These are phyloP conservation scores for Ilyonectria sp. DNA, from an alignment of 2,329 filamentous ascomycete species.

Conservation along the genomic window DNA sequence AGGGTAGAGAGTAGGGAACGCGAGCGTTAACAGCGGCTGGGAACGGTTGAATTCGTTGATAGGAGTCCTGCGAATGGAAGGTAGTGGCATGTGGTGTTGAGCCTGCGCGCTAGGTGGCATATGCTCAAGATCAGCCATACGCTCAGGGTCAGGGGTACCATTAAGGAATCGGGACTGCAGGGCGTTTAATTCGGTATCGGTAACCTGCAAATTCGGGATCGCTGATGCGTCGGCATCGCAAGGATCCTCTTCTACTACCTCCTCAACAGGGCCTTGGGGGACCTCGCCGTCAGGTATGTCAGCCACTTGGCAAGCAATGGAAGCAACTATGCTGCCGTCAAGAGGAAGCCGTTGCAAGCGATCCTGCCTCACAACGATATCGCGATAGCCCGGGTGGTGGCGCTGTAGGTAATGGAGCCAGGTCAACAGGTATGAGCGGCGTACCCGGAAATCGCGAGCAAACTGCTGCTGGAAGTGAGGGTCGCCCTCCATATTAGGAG, in stretches of 20 bases:
- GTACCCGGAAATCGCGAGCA: too few species aligned
- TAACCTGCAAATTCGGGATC: slow-evolving; percentile 13
- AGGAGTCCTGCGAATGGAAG: too few species aligned
- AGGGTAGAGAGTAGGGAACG: too few species aligned
- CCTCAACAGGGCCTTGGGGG: neutral
- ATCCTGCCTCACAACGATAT: too few species aligned
- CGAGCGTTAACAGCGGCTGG: too few species aligned
- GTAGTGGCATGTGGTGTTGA: neutral
- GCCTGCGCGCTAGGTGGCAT: slow-evolving; percentile 8
- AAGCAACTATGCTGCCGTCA: too few species aligned
- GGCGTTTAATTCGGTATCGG: slow-evolving; percentile 16
- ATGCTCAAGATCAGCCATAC: slow-evolving; percentile 12
- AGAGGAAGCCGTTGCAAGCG: too few species aligned
- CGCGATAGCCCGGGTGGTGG: too few species aligned
- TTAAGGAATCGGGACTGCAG: slow-evolving; percentile 11
- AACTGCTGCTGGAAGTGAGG: neutral
- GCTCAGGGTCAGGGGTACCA: slow-evolving; percentile 11
- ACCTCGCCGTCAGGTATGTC: slow-evolving; percentile 12
- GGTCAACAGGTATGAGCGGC: too few species aligned
- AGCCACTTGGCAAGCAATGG: too few species aligned
- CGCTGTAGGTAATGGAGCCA: too few species aligned
- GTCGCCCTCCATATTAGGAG: slow-evolving; percentile 3
- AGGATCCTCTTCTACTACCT: slow-evolving; percentile 8
- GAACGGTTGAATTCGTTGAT: too few species aligned
- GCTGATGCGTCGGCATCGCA: neutral